A percentile compares a stretch with the other conserved stretches of the same genome.
Conservation (phyloP, 768 basidiomycete genomes). For the Boletus rubroflammeus region DNA sequence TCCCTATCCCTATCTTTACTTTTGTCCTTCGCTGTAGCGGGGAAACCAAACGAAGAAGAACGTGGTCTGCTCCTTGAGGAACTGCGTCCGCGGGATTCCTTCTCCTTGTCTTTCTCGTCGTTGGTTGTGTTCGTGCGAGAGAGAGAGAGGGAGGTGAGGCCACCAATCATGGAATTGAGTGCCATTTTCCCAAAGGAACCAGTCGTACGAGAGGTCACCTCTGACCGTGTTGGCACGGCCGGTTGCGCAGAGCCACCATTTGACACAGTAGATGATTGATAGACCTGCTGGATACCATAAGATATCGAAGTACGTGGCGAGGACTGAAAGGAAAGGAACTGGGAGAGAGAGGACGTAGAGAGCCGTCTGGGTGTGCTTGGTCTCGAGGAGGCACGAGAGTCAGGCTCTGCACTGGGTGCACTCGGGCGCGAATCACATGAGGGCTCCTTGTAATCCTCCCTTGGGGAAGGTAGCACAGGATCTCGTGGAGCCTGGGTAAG, state of each 20-base stretch:
- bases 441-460: constrained; percentile 11
- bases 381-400: constrained; percentile 10
- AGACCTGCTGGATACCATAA: constrained; percentile 19
- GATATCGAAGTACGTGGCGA: constrained; percentile 14
- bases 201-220: constrained; percentile 33
- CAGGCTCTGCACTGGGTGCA: constrained; percentile 1
- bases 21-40: constrained; percentile 32
- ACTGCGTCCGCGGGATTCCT: constrained; percentile 51
- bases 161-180: constrained; percentile 67
- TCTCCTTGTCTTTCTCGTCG: constrained; percentile 41
- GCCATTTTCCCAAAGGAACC: constrained; percentile 62
- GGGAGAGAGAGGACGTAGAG: constrained; percentile 26
- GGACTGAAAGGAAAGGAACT: constrained; percentile 24
- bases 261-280: constrained; percentile 3
- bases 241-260: constrained; percentile 9
- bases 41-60: constrained; percentile 47
- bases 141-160: constrained; percentile 61
- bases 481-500: constrained; percentile 10
- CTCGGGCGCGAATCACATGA: background rate
- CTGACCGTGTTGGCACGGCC: constrained; percentile 28
- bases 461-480: constrained; percentile 15
- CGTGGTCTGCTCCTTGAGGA: constrained; percentile 42
- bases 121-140: constrained; percentile 47
- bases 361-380: constrained; percentile 20
- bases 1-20: constrained; percentile 32